Evolutionary conservation across 78 protist genomes (phyloP).

Genomic region (Pigoraptor vietnamica): DNA sequence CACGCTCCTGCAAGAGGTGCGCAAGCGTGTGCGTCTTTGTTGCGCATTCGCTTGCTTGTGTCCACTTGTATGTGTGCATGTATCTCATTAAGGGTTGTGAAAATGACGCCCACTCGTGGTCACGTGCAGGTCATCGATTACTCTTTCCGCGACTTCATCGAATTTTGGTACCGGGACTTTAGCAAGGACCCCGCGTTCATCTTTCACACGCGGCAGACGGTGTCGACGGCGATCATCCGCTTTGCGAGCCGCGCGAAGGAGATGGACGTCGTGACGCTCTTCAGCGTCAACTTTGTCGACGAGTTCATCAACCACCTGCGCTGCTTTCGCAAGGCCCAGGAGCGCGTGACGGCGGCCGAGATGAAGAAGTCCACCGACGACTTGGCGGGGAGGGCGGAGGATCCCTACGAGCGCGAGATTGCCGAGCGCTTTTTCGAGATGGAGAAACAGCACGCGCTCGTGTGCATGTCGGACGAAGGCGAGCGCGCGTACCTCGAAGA

Average conservation of each 20-base stretch:
- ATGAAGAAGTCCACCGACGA: background rate
- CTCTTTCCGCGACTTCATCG: background rate
- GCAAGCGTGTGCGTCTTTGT: background rate
- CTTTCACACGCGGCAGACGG: background rate
- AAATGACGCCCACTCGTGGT: too few relatives aligned
- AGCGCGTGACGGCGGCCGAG: background rate
- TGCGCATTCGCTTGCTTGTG: too few relatives aligned
- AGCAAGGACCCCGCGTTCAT: background rate
- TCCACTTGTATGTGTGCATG: background rate
- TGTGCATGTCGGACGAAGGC: background rate
- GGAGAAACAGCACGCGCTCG: background rate
- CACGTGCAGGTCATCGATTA: background rate
- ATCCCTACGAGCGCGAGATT: background rate
- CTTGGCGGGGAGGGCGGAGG: background rate
- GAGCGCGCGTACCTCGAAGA: background rate
- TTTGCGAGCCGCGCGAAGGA: background rate
- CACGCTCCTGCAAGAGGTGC: background rate
- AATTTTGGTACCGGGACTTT: background rate
- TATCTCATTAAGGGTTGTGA: too few relatives aligned
- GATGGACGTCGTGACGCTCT: background rate
- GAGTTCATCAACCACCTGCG: background rate
- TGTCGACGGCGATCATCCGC: background rate
- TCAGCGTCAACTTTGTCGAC: background rate
- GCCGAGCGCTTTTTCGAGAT: background rate
- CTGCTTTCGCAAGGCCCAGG: background rate